Base-by-base conservation (phyloP, 2,329 filamentous ascomycete genomes). In the Myrmaecium sp. region DNA sequence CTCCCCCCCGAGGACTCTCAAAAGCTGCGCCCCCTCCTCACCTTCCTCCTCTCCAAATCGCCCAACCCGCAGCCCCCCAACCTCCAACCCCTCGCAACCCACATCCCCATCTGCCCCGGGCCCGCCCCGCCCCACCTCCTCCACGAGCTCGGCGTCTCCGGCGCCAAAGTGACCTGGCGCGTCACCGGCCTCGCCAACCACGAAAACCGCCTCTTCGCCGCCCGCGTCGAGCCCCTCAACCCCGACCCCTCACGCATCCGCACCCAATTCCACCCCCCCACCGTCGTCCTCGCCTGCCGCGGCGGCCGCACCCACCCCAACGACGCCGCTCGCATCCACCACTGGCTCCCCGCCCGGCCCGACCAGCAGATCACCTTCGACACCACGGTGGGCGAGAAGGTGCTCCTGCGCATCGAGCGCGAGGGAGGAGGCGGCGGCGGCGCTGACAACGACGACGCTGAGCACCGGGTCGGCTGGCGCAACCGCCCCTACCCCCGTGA, bases 181-280 rank as follows among this genome's bases (percentile, higher is more conserved):
- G 74, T 93, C 4, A 78, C 72, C 0, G 81, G 74, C 19, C 70
- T 75, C 5, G 82, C 72, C 1, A 70, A 66, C 37, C 72, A 69
- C 37, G 77, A 93, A 33, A 74, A 83, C 47, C 76, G 68, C 39
- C 66, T 95, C 20, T 98, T 86, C 84, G 89, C 86, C 4, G 82
- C 76, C 10, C 66, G 73, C 22, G 69, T 94, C 7, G 64, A 69
- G 17, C 82, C 89, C 1, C 63, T 84, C 0, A 71, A 74, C 0
- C 57, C 69, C 10, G 67, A 64, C 1, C 68, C 45, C 14, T 47
- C 74, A 20, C 64, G 62, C 23, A 74, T 73, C 38, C 77, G 89
- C 54, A 84, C 81, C 1, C 81, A 92, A 36, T 84, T 83, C 41
- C 64, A 68, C 1, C 66, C 65, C 0, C 83, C 84, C 0, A 66